phyloP scores from a whole-genome alignment of 192 early-diverging fungal species.

The Coemansia aciculifera region DNA sequence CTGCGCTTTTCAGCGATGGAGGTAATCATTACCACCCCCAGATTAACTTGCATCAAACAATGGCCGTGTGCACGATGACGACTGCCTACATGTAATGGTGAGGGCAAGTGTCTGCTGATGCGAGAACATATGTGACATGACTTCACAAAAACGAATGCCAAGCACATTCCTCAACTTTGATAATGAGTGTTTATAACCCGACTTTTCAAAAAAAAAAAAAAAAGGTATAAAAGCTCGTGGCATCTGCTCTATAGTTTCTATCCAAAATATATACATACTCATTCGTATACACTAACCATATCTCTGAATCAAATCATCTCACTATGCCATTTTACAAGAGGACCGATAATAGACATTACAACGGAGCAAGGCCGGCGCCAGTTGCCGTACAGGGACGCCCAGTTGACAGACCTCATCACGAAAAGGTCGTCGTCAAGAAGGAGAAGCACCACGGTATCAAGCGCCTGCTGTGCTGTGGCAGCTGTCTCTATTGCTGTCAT shows the following conservation, averaged over 20 bases:
- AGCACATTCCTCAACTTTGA: neutral
- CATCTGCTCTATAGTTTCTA: neutral
- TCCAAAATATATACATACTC: neutral
- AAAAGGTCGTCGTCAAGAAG: neutral
- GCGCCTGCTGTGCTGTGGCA: neutral
- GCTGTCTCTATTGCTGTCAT: neutral
- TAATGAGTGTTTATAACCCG: too few species aligned
- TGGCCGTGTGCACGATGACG: neutral
- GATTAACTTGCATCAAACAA: neutral
- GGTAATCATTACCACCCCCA: neutral
- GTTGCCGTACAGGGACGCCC: conserved; percentile 1
- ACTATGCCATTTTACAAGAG: neutral
- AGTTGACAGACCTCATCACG: neutral
- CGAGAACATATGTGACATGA: neutral
- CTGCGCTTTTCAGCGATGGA: neutral
- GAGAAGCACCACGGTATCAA: neutral
- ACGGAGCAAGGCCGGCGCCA: neutral
- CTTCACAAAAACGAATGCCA: neutral
- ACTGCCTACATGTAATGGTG: neutral
- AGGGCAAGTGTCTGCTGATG: neutral
- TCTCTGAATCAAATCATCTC: neutral
- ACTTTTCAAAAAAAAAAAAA: neutral
- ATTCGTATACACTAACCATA: neutral
- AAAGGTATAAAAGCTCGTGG: neutral
- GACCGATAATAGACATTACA: neutral